A percentile compares a stretch with the other conserved stretches of the same genome.
Evolutionary conservation across 305 asterid species (phyloP).

Genomic region (Fraxinus latifolia): DNA sequence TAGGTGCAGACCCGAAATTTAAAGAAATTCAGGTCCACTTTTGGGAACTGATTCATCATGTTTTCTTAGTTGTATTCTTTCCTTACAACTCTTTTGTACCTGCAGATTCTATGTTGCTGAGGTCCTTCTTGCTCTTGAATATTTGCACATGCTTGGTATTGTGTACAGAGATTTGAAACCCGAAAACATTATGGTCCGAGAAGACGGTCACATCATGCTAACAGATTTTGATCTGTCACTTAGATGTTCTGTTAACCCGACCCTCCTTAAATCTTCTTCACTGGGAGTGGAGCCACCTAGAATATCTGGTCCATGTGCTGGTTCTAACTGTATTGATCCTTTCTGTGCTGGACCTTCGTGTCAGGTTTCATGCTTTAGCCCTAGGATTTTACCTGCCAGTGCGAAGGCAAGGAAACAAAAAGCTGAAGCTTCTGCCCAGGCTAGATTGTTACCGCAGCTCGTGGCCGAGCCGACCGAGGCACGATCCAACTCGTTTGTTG

Average conservation of each 20-base stretch:
- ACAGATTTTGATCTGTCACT: conserved; percentile 92
- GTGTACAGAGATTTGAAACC: conserved; percentile 91
- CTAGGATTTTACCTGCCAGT: conserved; percentile 51
- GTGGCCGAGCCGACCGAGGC: conserved; percentile 94
- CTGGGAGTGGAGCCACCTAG: conserved; percentile 58
- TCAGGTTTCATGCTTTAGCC: conserved; percentile 82
- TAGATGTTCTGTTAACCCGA: conserved; percentile 80
- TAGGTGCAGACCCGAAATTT: not conserved
- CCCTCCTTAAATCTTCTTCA: conserved; percentile 56
- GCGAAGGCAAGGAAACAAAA: conserved; percentile 53
- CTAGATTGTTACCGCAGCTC: conserved; percentile 66
- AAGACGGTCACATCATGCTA: conserved; percentile 94
- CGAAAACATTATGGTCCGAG: conserved; percentile 84
- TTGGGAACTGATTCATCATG: not conserved
- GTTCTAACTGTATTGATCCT: conserved; percentile 90
- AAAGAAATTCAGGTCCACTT: not conserved
- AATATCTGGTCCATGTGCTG: conserved; percentile 82
- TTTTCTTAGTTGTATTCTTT: not conserved
- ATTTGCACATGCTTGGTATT: conserved; percentile 91
- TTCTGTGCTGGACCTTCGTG: conserved; percentile 85
- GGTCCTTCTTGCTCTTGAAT: conserved; percentile 86
- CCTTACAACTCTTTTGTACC: not conserved
- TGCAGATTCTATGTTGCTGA: conserved; percentile 92
- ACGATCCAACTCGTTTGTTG: conserved; percentile 90
- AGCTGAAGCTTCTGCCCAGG: conserved; percentile 45